Evolutionary conservation across 345 rosid species (phyloP).

Genomic region (Aquilaria malaccensis): DNA sequence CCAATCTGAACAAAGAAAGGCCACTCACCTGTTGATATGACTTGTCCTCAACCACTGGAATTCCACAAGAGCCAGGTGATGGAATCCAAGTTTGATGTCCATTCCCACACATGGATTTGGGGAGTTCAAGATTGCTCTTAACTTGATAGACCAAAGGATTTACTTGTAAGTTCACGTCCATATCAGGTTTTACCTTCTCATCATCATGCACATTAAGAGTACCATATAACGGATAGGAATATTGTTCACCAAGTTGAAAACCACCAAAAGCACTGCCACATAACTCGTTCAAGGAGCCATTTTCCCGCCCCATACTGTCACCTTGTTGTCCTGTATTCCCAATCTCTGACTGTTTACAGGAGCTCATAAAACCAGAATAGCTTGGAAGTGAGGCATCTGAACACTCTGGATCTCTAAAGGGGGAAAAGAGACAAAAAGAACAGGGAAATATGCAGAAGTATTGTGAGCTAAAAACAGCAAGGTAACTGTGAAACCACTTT

Average conservation of each 20-base stretch:
- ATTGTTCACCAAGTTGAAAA: conserved; percentile 48
- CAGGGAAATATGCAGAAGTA: not conserved
- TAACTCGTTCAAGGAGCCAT: conserved; percentile 37
- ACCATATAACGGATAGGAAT: conserved; percentile 31
- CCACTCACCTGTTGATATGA: conserved; percentile 45
- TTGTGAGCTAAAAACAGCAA: not conserved
- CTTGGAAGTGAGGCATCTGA: conserved; percentile 38
- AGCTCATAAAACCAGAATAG: conserved; percentile 47
- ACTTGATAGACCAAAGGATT: conserved; percentile 42
- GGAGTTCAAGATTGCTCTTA: conserved; percentile 36
- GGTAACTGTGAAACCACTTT: not conserved
- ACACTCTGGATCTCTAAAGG: conserved; percentile 48
- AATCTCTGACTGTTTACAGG: conserved; percentile 41
- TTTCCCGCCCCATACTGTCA: conserved; percentile 31
- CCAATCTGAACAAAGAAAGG: no score
- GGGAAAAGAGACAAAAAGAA: not conserved
- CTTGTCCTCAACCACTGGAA: conserved; percentile 49
- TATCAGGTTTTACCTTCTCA: conserved; percentile 37
- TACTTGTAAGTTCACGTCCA: conserved; percentile 52
- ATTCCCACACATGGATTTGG: conserved; percentile 39
- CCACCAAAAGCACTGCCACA: conserved; percentile 40
- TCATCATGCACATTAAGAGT: conserved; percentile 38
- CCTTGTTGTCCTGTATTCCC: conserved; percentile 40
- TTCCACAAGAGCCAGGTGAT: conserved; percentile 31
- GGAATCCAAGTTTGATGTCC: conserved; percentile 45